phyloP scores from a whole-genome alignment of 208 protist species.

The Naegleria lovaniensis region DNA sequence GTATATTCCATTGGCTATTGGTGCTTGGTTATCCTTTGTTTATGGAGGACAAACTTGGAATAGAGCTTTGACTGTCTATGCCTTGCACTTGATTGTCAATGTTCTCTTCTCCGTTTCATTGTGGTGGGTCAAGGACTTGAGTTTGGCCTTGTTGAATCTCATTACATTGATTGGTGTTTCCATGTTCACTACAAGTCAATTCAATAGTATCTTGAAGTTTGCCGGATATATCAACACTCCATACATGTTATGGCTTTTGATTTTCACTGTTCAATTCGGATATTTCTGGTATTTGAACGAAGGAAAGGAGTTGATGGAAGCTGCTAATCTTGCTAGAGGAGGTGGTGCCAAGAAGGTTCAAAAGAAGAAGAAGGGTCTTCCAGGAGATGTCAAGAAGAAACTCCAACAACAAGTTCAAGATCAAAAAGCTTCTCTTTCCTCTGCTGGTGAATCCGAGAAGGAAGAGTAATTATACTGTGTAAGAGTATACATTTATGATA shows the following conservation, averaged over 20 bases:
- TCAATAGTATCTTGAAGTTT: background rate
- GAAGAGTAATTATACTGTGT: background rate
- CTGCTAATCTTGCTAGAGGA: background rate
- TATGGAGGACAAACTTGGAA: slow-evolving; percentile 2
- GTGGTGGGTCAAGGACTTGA: slow-evolving; percentile 12
- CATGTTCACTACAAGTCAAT: slow-evolving; percentile 27
- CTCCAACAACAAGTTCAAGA: slow-evolving; percentile 11
- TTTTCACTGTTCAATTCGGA: background rate
- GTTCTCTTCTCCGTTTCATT: background rate
- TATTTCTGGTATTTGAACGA: slow-evolving; percentile 25
- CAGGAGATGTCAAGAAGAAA: slow-evolving; percentile 12
- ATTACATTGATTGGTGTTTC: slow-evolving; percentile 26
- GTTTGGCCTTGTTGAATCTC: slow-evolving; percentile 14
- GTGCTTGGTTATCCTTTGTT: slow-evolving; percentile 2
- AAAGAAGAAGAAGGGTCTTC: slow-evolving; percentile 5
- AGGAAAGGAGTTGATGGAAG: slow-evolving; percentile 19
- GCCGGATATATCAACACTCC: slow-evolving; percentile 16
- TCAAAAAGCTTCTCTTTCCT: background rate
- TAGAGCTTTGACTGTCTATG: background rate
- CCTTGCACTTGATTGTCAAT: slow-evolving; percentile 3
- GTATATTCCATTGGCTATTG: slow-evolving; percentile 23
- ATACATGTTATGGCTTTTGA: slow-evolving; percentile 18
- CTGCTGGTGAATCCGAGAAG: background rate
- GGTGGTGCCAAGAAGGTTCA: background rate
- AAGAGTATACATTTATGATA: too few relatives aligned